phyloP scores from a whole-genome alignment of 225 moss, liverwort and hornwort species.

The Bryoerythrophyllum caledonicum region DNA sequence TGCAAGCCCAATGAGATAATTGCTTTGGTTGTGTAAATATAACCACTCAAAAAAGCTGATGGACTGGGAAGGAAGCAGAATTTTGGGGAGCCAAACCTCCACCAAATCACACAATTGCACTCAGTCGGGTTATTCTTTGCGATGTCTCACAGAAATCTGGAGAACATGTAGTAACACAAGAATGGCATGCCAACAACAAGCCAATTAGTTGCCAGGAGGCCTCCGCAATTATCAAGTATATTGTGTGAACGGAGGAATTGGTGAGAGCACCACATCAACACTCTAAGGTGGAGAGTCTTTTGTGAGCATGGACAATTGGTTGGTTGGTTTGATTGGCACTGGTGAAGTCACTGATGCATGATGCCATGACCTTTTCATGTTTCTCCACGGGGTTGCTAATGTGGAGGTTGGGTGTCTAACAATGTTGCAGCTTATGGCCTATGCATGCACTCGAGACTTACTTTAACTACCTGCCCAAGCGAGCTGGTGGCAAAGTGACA shows the following conservation, averaged over 20 bases:
- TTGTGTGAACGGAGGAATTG: slow-evolving; percentile 18
- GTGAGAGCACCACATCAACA: slow-evolving; percentile 28
- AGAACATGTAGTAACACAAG: not conserved
- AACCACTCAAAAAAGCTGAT: too few relatives aligned
- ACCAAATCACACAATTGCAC: too few relatives aligned
- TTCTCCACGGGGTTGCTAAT: not conserved
- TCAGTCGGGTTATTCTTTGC: not conserved
- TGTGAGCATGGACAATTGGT: not conserved
- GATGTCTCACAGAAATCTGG: not conserved
- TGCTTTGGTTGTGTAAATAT: not conserved
- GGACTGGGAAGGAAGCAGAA: too few relatives aligned
- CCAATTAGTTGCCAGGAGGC: not conserved
- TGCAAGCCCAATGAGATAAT: too few relatives aligned
- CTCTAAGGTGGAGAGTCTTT: slow-evolving; percentile 27
- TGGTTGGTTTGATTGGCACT: slow-evolving; percentile 13
- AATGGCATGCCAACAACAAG: not conserved
- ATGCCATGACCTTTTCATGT: not conserved
- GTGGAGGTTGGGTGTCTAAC: not conserved
- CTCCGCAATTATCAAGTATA: not conserved
- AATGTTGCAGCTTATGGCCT: not conserved
- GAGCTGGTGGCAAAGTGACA: not conserved
- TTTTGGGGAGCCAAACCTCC: not conserved
- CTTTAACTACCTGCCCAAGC: not conserved
- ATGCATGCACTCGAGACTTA: not conserved
- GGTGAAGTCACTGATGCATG: slow-evolving; percentile 4